Percentiles rank a stretch among this genome's conserved stretches.
phyloP scores from a whole-genome alignment of 768 basidiomycete genomes.

The Leucosporidium scottii region DNA sequence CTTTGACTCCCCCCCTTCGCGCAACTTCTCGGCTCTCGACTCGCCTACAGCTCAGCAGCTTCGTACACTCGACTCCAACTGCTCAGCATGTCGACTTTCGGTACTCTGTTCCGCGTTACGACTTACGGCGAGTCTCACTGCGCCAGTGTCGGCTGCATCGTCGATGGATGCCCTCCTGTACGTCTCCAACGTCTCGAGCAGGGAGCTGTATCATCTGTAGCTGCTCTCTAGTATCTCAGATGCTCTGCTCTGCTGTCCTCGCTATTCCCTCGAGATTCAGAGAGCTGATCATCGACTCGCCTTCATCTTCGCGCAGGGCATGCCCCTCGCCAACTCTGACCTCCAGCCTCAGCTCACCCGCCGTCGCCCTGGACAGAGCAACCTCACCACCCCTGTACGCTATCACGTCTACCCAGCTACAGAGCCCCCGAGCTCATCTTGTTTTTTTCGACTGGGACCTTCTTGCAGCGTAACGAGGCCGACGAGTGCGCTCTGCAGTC shows the following conservation, averaged over 20 bases:
- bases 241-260: background rate
- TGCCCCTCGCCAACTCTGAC: slow-evolving; percentile 69
- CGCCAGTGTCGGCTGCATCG: slow-evolving; percentile 89
- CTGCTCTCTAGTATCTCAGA: background rate
- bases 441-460: background rate
- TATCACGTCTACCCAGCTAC: background rate
- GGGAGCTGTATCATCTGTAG: background rate
- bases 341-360: slow-evolving; percentile 87
- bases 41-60: background rate
- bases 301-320: slow-evolving; percentile 53
- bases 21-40: too few species aligned
- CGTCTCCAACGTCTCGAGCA: slow-evolving; percentile 34
- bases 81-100: slow-evolving; percentile 82
- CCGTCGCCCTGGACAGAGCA: slow-evolving; percentile 88
- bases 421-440: background rate
- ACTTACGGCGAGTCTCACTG: slow-evolving; percentile 99
- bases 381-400: slow-evolving; percentile 88
- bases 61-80: too few species aligned
- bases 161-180: slow-evolving; percentile 96
- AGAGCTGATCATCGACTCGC: background rate
- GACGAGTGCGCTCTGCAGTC: slow-evolving; percentile 90
- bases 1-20: too few species aligned
- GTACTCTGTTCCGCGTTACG: slow-evolving; percentile 82
- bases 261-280: background rate
- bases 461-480: slow-evolving; percentile 76